Evolutionary conservation across 116 monocot species (phyloP), one percentile per base, ranked within the genome.

Genomic region (Posidonia oceanica): DNA sequence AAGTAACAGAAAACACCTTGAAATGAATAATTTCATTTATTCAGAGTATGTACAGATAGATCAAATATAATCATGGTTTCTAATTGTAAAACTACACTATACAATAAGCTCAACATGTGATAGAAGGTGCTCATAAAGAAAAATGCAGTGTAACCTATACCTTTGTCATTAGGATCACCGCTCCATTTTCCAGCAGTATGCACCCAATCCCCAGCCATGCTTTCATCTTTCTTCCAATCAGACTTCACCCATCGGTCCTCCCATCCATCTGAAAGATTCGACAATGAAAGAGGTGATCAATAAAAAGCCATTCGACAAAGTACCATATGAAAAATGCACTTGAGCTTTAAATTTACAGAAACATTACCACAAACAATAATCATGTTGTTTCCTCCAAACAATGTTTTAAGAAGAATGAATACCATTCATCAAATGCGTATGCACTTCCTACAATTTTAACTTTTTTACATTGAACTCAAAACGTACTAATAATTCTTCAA

Each of bases 151-250:
- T 74, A 64, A 38, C 39, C 3, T n/a, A 5, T 53, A 78, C 78
- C 78, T 72, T 78, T 78, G 36, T 78, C 90, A 16, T 77, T 72
- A 15, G 81, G 38, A 59, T 90, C 73, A 37, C 81, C 90, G n/a
- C 75, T 86, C 90, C 90, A 90, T 59, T 86, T 86, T 14, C 90
- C 90, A 40, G 83, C 65, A 10, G 90, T 90, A 39, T 83, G 82
- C 59, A 79, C 70, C 90, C 90, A 90, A 36, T 90, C 90, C 39
- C 90, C 90, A 14, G 90, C 83, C 77, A 71, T 80, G 74, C 71
- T 80, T 70, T 86, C 86, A 78, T 86, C 83, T 72, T 77, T 90
- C 77, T 90, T 90, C 90, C 90, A 90, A 29, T 90, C 86, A 20
- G 90, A 90, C 67, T 83, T 81, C 65, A 86, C 86, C 90, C 90